Evolutionary conservation across 2,329 filamentous ascomycete genomes (phyloP).

Genomic region (Calonectria hawksworthii): DNA sequence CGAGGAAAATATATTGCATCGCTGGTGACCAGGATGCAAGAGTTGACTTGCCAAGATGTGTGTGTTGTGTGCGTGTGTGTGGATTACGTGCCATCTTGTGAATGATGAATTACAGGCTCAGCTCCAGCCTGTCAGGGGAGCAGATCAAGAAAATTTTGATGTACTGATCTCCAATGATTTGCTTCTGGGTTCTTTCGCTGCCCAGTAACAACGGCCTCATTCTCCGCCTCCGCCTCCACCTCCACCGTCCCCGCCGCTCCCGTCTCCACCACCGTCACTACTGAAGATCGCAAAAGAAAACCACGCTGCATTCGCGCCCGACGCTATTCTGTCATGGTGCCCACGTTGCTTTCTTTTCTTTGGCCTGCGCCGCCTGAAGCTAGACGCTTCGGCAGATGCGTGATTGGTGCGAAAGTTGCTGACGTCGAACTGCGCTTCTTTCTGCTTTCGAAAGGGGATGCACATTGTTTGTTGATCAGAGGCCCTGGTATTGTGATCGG

Average conservation of each 20-base stretch:
- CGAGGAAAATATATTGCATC: conserved; percentile 1
- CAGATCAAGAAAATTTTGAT: not conserved
- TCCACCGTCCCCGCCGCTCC: not conserved
- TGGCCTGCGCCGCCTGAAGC: conserved; percentile 1
- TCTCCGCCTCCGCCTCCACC: conserved; percentile 8
- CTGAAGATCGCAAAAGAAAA: conserved; percentile 17
- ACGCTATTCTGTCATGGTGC: not conserved
- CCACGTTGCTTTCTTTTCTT: conserved; percentile 7
- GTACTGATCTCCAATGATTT: not conserved
- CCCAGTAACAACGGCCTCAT: not conserved
- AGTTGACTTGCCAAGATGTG: not conserved
- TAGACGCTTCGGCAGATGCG: not conserved
- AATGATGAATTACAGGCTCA: not conserved
- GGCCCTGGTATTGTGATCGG: too few species aligned
- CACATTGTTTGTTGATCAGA: too few species aligned
- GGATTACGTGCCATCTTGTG: not conserved
- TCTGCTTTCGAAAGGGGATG: not conserved
- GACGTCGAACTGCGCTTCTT: conserved; percentile 3
- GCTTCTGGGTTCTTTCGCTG: not conserved
- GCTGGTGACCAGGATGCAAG: not conserved
- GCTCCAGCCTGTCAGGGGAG: not conserved
- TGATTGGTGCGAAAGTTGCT: not conserved
- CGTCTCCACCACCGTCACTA: not conserved
- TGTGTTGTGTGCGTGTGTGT: too few species aligned
- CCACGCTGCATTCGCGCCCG: not conserved